Conservation (phyloP, 1,284 basidiomycete species). For the Ganoderma lingzhi region DNA sequence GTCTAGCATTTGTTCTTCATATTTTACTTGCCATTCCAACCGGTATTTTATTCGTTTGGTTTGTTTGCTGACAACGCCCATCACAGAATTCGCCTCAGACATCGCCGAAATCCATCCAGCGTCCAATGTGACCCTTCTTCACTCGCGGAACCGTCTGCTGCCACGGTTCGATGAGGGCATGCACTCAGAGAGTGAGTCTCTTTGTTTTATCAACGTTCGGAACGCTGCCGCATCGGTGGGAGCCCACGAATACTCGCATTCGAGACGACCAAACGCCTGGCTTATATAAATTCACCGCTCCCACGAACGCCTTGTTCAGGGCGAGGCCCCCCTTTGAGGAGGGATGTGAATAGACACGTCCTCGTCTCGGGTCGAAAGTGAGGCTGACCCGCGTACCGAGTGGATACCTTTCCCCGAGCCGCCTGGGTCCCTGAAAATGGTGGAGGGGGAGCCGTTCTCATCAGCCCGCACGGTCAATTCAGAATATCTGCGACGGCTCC, state of each 20-base stretch:
- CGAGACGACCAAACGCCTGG: too few relatives aligned
- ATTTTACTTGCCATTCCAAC: neutral
- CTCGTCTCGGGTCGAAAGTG: neutral
- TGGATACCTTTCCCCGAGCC: neutral
- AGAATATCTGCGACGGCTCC: neutral
- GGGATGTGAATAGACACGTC: neutral
- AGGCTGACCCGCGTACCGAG: neutral
- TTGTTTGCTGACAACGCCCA: neutral
- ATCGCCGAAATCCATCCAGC: slow-evolving; percentile 66
- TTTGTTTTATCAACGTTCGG: neutral
- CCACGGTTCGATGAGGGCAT: slow-evolving; percentile 65
- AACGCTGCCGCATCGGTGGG: neutral
- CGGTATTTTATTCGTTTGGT: neutral
- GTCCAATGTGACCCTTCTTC: slow-evolving; percentile 72
- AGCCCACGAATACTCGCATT: neutral
- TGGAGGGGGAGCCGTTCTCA: neutral
- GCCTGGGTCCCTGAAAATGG: neutral
- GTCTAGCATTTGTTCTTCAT: too few relatives aligned
- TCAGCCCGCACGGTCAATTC: neutral
- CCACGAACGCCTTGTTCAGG: neutral
- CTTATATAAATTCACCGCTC: neutral
- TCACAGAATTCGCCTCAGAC: slow-evolving; percentile 71
- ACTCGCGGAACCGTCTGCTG: slow-evolving; percentile 67
- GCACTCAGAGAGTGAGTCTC: slow-evolving; percentile 60
- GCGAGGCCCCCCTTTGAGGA: too few relatives aligned